These are phyloP conservation scores for Haematococcus sp. DNA, from an alignment of 139 green algal genomes.

Conservation along the genomic window DNA sequence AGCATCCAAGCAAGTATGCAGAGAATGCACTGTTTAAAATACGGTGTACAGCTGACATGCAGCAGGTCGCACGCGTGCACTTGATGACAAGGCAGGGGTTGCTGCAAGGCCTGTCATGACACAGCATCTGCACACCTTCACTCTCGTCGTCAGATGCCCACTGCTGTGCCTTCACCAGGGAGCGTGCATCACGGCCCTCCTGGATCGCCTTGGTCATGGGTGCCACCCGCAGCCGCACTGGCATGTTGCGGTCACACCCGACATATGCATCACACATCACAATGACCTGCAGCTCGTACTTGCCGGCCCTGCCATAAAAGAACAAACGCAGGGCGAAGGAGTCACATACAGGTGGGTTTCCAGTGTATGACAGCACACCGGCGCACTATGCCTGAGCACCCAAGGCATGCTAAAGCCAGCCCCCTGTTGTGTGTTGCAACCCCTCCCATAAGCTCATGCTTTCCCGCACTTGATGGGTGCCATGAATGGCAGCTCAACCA, in stretches of 20 bases:
- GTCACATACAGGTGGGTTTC: too few species aligned
- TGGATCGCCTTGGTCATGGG: conserved; percentile 18
- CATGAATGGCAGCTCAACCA: conserved; percentile 70
- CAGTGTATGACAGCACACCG: too few species aligned
- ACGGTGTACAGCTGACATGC: too few species aligned
- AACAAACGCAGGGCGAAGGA: neutral
- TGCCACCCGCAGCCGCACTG: conserved; percentile 35
- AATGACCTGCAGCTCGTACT: conserved; percentile 66
- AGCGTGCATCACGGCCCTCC: conserved; percentile 32
- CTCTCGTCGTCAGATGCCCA: conserved; percentile 26
- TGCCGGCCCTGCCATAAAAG: conserved; percentile 45
- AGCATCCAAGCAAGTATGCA: neutral
- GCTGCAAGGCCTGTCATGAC: too few species aligned
- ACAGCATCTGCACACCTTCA: too few species aligned
- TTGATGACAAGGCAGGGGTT: neutral
- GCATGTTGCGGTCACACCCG: conserved; percentile 66
- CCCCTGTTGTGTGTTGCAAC: too few species aligned
- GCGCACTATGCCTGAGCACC: too few species aligned
- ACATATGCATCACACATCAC: conserved; percentile 84
- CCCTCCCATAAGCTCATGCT: too few species aligned
- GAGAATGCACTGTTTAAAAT: too few species aligned
- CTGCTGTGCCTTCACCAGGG: conserved; percentile 21
- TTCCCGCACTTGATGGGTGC: conserved; percentile 34
- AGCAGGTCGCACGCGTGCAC: too few species aligned
- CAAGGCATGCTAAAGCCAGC: too few species aligned